phyloP scores from a whole-genome alignment of 257 asterid genomes.

The Solanum chilense region DNA sequence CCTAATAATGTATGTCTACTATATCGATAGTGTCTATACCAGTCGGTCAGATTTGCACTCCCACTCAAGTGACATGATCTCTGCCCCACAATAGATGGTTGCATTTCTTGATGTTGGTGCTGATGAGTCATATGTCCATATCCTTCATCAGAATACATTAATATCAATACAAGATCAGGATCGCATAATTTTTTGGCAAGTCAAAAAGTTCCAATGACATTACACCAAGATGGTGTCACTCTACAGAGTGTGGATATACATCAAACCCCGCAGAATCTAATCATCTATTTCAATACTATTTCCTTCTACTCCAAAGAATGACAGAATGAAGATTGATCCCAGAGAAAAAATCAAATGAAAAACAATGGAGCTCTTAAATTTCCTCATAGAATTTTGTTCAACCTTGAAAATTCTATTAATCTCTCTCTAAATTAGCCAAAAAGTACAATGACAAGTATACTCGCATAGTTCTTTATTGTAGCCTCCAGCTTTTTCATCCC shows the following conservation, averaged over 20 bases:
- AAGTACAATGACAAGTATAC: background rate
- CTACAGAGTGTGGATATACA: background rate
- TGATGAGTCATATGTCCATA: slow-evolving; percentile 87
- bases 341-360: background rate
- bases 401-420: background rate
- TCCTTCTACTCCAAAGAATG: background rate
- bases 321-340: background rate
- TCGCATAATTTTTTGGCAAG: background rate
- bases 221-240: background rate
- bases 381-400: background rate
- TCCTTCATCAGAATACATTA: slow-evolving; percentile 36
- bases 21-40: slow-evolving; percentile 34
- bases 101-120: slow-evolving; percentile 88
- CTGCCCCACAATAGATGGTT: slow-evolving; percentile 96
- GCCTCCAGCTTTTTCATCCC: background rate
- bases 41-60: slow-evolving; percentile 95
- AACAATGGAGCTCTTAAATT: background rate
- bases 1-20: slow-evolving; percentile 6
- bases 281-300: background rate
- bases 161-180: background rate
- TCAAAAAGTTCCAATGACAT: background rate
- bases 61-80: slow-evolving; percentile 96
- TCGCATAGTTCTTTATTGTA: background rate
- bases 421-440: background rate
- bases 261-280: background rate